Percentiles rank a stretch among this genome's conserved stretches.
phyloP scores from a whole-genome alignment of 148 eudicot genomes.

The Silene conica region DNA sequence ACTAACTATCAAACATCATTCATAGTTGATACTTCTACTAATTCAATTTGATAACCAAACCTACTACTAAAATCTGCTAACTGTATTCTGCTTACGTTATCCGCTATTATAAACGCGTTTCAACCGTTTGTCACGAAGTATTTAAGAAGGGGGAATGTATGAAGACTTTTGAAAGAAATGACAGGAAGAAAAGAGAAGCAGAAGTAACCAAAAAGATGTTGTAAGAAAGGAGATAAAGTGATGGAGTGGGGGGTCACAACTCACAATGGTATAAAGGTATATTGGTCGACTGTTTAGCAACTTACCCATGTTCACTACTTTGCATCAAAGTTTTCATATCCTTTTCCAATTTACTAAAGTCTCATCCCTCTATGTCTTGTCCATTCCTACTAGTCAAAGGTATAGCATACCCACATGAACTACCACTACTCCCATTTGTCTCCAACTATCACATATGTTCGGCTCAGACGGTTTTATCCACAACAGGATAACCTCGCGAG shows the following conservation, averaged over 20 bases:
- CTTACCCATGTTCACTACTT: slow-evolving; percentile 6
- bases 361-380: not conserved
- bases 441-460: too few relatives aligned
- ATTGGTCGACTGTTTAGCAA: not conserved
- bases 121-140: too few relatives aligned
- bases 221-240: not conserved
- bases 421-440: not conserved
- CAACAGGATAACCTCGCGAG: too few relatives aligned
- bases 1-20: too few relatives aligned
- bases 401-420: too few relatives aligned
- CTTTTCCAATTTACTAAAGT: not conserved
- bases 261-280: not conserved
- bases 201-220: not conserved
- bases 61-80: too few relatives aligned
- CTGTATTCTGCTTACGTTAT: too few relatives aligned
- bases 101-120: too few relatives aligned
- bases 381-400: not conserved
- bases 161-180: not conserved
- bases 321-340: not conserved
- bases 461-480: too few relatives aligned
- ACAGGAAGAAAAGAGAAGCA: not conserved
- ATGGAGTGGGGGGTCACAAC: slow-evolving; percentile 12
- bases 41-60: too few relatives aligned
- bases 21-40: too few relatives aligned
- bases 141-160: too few relatives aligned